Percentiles rank a stretch among this genome's conserved stretches.
These are phyloP conservation scores for Yamadazyma nakazawae DNA, from an alignment of 805 yeast genomes.

Conservation along the genomic window DNA sequence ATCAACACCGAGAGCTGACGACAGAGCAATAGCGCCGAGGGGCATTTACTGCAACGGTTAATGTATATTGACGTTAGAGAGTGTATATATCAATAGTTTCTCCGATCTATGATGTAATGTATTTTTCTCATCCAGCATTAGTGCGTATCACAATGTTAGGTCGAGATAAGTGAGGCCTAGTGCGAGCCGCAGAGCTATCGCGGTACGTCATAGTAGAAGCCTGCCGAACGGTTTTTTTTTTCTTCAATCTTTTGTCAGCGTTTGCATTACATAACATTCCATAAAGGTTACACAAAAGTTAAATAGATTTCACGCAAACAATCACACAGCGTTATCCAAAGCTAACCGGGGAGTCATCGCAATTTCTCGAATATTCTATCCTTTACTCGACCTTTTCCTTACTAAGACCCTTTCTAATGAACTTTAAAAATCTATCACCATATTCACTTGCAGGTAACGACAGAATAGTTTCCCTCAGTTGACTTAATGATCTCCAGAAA, in stretches of 20 bases:
- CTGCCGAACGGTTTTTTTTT: too few relatives aligned
- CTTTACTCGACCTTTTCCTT: background rate
- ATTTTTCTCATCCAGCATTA: background rate
- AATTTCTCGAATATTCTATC: background rate
- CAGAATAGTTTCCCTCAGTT: constrained; percentile 68
- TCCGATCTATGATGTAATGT: constrained; percentile 5
- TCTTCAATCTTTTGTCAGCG: too few relatives aligned
- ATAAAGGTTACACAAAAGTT: too few relatives aligned
- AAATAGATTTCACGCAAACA: too few relatives aligned
- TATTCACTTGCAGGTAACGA: constrained; percentile 91
- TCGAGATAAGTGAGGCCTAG: background rate
- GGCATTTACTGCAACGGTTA: background rate
- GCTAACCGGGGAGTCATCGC: too few relatives aligned
- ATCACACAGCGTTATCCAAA: too few relatives aligned
- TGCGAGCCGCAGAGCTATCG: background rate
- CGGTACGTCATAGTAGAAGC: too few relatives aligned
- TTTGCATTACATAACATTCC: too few relatives aligned
- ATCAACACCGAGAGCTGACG: background rate
- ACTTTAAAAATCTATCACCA: constrained; percentile 78
- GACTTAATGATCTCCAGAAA: constrained; percentile 71
- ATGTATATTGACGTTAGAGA: constrained; percentile 3
- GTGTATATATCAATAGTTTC: constrained; percentile 1
- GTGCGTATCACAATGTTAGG: background rate
- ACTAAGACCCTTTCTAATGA: constrained; percentile 45
- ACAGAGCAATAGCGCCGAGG: background rate